Conservation (phyloP, 805 yeast genomes). For the Schwanniomyces occidentalis region DNA sequence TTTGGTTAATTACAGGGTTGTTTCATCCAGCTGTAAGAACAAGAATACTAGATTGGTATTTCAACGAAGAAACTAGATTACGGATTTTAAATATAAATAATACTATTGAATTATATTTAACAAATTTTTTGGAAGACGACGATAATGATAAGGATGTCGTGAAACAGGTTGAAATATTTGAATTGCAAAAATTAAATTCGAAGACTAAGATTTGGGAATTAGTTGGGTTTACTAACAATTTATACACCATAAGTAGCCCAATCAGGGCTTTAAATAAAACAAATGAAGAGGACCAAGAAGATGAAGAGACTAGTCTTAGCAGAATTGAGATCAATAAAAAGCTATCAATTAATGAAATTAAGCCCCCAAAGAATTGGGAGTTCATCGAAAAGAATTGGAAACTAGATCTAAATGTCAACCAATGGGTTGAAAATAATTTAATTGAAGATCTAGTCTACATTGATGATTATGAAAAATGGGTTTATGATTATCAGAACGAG, state of each 20-base stretch:
- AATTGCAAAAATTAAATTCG: slow-evolving; percentile 56
- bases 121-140: slow-evolving; percentile 13
- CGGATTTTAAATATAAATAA: slow-evolving; percentile 49
- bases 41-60: slow-evolving; percentile 43
- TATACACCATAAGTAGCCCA: slow-evolving; percentile 49
- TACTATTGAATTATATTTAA: slow-evolving; percentile 42
- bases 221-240: slow-evolving; percentile 57
- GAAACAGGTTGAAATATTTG: slow-evolving; percentile 63
- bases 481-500: slow-evolving; percentile 55
- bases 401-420: slow-evolving; percentile 60
- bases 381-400: slow-evolving; percentile 57
- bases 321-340: slow-evolving; percentile 1
- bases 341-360: slow-evolving; percentile 35
- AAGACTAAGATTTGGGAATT: slow-evolving; percentile 60
- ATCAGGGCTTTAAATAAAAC: slow-evolving; percentile 15
- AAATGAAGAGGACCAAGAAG: slow-evolving; percentile 15
- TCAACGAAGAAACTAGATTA: slow-evolving; percentile 67
- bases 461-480: slow-evolving; percentile 84
- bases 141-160: slow-evolving; percentile 15
- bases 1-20: slow-evolving; percentile 50
- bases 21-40: slow-evolving; percentile 59
- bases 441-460: slow-evolving; percentile 54
- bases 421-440: slow-evolving; percentile 60
- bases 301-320: slow-evolving; percentile 10
- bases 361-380: slow-evolving; percentile 63